Evolutionary conservation across 192 early-diverging fungal species (phyloP).

Genomic region (Piromyces sp.): DNA sequence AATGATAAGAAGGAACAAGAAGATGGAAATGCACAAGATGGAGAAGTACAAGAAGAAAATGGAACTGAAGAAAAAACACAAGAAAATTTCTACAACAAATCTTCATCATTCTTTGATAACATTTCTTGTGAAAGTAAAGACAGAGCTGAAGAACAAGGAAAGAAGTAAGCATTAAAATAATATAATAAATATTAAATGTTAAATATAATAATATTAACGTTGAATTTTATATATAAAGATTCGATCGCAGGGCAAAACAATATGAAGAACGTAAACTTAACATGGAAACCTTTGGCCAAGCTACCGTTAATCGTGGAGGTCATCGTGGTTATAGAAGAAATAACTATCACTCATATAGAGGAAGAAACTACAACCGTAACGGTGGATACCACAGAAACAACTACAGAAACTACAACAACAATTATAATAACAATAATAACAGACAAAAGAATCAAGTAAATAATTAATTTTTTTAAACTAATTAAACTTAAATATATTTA

Average conservation of each 20-base stretch:
- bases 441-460: neutral
- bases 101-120: slow-evolving; percentile 85
- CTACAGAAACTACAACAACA: slow-evolving; percentile 5
- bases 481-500: too few relatives aligned
- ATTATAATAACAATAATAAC: neutral
- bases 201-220: too few relatives aligned
- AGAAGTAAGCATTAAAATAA: neutral
- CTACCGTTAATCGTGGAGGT: slow-evolving; percentile 8
- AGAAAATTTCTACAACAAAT: slow-evolving; percentile 55
- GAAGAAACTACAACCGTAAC: slow-evolving; percentile 3
- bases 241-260: slow-evolving; percentile 54
- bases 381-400: slow-evolving; percentile 4
- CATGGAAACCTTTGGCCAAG: slow-evolving; percentile 93
- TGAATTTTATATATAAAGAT: too few relatives aligned
- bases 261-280: slow-evolving; percentile 80
- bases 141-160: slow-evolving; percentile 27
- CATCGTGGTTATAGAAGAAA: slow-evolving; percentile 4
- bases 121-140: slow-evolving; percentile 94
- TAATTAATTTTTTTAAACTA: too few relatives aligned
- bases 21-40: slow-evolving; percentile 16
- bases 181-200: too few relatives aligned
- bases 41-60: slow-evolving; percentile 13
- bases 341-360: slow-evolving; percentile 1
- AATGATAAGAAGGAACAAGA: slow-evolving; percentile 11
- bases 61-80: slow-evolving; percentile 27